These are phyloP conservation scores for Aegle marmelos DNA, from an alignment of 345 rosid species.

Conservation along the genomic window DNA sequence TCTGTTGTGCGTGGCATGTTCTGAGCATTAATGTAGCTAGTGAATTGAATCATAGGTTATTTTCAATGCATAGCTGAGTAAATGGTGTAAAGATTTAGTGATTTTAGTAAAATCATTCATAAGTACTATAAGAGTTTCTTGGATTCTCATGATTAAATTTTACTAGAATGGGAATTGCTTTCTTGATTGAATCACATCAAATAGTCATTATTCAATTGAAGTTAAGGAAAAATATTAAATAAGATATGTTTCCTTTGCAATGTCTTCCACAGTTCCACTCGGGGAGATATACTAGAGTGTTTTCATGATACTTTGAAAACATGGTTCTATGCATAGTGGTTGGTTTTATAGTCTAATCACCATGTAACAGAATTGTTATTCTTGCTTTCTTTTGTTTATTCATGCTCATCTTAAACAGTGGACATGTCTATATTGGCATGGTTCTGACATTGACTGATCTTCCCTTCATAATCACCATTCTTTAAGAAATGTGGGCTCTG, in stretches of 20 bases:
- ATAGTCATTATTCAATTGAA: not conserved
- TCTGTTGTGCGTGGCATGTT: not conserved
- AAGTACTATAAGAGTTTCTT: not conserved
- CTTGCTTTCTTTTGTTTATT: not conserved
- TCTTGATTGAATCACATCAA: too few species aligned
- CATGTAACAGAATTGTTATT: not conserved
- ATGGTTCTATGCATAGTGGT: not conserved
- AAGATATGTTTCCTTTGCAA: not conserved
- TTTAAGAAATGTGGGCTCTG: not conserved
- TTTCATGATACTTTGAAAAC: not conserved
- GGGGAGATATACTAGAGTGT: not conserved
- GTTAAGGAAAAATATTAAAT: not conserved
- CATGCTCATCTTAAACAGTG: not conserved
- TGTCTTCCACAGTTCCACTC: not conserved
- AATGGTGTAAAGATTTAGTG: not conserved
- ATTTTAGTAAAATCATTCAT: not conserved
- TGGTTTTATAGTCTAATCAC: not conserved
- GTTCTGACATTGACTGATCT: not conserved
- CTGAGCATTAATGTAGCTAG: not conserved
- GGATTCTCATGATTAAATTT: not conserved
- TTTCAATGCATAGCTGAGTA: not conserved
- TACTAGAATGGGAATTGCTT: not conserved
- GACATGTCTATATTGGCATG: not conserved
- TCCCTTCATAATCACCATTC: too few species aligned
- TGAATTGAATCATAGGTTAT: not conserved